phyloP scores from a whole-genome alignment of 805 yeast genomes.

The Pichia rugopelliculosa region DNA sequence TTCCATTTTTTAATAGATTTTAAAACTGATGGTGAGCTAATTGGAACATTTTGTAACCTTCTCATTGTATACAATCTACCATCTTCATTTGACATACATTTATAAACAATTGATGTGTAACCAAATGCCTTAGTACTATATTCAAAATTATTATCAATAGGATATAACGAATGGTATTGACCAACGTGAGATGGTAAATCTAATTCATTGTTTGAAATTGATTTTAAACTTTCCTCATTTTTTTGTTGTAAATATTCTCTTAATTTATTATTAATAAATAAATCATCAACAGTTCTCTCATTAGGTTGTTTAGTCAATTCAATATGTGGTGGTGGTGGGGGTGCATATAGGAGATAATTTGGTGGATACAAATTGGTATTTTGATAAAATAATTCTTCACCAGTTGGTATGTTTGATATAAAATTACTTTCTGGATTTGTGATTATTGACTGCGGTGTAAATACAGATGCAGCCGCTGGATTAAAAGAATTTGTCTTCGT shows the following conservation, averaged over 20 bases:
- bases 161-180: slow-evolving; percentile 77
- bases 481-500: slow-evolving; percentile 16
- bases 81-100: slow-evolving; percentile 70
- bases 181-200: slow-evolving; percentile 71
- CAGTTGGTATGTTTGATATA: slow-evolving; percentile 8
- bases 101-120: slow-evolving; percentile 57
- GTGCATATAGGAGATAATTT: slow-evolving; percentile 85
- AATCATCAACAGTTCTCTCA: slow-evolving; percentile 58
- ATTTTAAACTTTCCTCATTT: slow-evolving; percentile 73
- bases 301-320: slow-evolving; percentile 55
- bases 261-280: slow-evolving; percentile 67
- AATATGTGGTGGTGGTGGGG: slow-evolving; percentile 73
- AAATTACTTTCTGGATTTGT: slow-evolving; percentile 31
- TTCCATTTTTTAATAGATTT: slow-evolving; percentile 63
- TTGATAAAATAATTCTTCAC: slow-evolving; percentile 26
- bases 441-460: slow-evolving; percentile 27
- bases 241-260: slow-evolving; percentile 65
- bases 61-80: slow-evolving; percentile 74
- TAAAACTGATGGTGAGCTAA: slow-evolving; percentile 52
- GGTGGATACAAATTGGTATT: slow-evolving; percentile 41
- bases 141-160: slow-evolving; percentile 52
- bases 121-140: slow-evolving; percentile 39
- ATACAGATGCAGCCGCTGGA: slow-evolving; percentile 27
- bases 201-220: slow-evolving; percentile 40
- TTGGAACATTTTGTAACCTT: slow-evolving; percentile 56